Base-by-base conservation (phyloP, 73 alveolate genomes). In the Blepharisma stoltei region DNA sequence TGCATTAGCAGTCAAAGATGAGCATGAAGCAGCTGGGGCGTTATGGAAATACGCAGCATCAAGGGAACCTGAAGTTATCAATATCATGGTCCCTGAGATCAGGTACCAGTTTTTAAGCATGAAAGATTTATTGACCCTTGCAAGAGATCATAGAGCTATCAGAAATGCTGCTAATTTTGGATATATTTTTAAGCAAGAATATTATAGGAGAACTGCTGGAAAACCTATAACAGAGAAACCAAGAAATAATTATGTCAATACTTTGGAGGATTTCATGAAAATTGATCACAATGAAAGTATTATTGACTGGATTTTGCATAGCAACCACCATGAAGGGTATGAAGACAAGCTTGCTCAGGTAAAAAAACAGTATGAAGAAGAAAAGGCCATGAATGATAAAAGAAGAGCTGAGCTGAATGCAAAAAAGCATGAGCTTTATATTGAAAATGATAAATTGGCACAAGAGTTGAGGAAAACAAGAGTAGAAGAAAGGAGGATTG, bases 121-220 rank as follows among this genome's bases (percentile, higher is more conserved):
- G 38, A 60, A 60, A 20, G 73, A 60, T 25, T 60, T 60, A 25
- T 25, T 60, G 14, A 60, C 73, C 2, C 14, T 60, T 1, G 73
- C 73, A 14, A 14, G 73, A 60, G 73, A 60, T 60, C 73, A 60
- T 60, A 9, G 46, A 60, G 73, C 46, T 20, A 18, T 60, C 46
- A 14, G 73, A 18, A 60, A 38, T 60, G 14, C 73, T 14, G 46
- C 37, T 2, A 20, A 60, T 60, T 60, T 60, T 60, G 18, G 46
- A 1, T 60, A 18, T 60, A 60, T 60, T 60, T 60, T 60, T 25
- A 25, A 25, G 73, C 14, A 60, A 2, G 73, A 60, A 38, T 60
- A 14, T 25, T 38, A 18, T 14, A 60, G 73, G 5, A 60, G 73
- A 25, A 11, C 23, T 60, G 73, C 14, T 14, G 23, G 23, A 8